Conservation (phyloP, 1,284 basidiomycete genomes). For the Ustilago bromivora region DNA sequence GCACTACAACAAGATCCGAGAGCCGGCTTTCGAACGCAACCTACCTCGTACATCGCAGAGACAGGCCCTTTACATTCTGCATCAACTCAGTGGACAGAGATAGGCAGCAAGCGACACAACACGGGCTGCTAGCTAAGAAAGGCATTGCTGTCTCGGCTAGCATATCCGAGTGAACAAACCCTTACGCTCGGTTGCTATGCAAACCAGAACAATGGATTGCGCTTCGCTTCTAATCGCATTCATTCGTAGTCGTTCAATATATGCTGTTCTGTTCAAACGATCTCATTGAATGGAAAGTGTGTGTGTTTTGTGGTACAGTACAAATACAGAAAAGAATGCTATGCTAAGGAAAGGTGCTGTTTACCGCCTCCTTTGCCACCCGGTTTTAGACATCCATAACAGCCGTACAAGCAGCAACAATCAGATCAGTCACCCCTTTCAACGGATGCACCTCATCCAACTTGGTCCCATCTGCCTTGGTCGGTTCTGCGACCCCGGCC, state of each 20-base stretch:
- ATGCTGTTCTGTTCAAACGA: neutral
- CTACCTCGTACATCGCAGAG: no score
- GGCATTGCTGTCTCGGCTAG: neutral
- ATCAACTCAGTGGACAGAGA: no score
- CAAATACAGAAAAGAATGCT: slow-evolving; percentile 7
- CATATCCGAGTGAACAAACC: neutral
- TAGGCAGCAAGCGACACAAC: no score
- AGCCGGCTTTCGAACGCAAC: no score
- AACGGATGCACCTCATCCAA: slow-evolving; percentile 36
- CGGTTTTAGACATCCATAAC: slow-evolving; percentile 49
- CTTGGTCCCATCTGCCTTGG: slow-evolving; percentile 10
- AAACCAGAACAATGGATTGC: neutral
- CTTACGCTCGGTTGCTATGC: neutral
- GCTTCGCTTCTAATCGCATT: neutral
- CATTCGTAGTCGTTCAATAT: neutral
- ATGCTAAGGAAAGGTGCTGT: neutral
- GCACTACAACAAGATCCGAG: no score
- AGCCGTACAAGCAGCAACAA: slow-evolving; percentile 47
- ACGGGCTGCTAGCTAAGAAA: no score
- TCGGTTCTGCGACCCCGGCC: slow-evolving; percentile 22
- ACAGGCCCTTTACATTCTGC: no score
- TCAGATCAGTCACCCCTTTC: slow-evolving; percentile 49
- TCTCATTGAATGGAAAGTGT: neutral
- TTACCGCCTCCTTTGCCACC: neutral
- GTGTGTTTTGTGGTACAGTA: neutral